These are phyloP conservation scores for Stentor coeruleus DNA, from an alignment of 73 alveolate genomes.

Conservation along the genomic window DNA sequence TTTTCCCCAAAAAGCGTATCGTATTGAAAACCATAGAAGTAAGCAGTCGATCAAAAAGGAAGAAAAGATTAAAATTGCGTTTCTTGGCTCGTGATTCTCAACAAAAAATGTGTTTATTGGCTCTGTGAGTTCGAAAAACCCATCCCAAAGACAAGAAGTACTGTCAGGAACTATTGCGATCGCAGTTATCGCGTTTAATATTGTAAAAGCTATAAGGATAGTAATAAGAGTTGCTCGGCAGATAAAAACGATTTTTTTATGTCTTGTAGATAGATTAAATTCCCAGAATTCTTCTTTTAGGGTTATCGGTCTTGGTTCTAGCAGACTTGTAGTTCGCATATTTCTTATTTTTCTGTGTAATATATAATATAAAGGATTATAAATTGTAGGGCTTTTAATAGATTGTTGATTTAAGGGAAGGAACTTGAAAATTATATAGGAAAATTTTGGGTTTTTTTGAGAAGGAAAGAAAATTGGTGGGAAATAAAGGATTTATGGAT, in stretches of 20 bases:
- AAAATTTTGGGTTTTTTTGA: too few species aligned
- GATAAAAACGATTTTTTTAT: constrained; percentile 3
- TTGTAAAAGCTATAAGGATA: not conserved
- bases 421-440: too few species aligned
- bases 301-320: too few species aligned
- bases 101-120: not conserved
- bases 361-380: too few species aligned
- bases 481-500: too few species aligned
- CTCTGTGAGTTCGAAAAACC: not conserved
- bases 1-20: constrained; percentile 9
- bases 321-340: too few species aligned
- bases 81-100: not conserved
- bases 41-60: not conserved
- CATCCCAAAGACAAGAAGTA: constrained; percentile 15
- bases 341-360: too few species aligned
- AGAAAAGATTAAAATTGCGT: not conserved
- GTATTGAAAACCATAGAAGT: not conserved
- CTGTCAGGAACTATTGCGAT: not conserved
- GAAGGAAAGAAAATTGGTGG: too few species aligned
- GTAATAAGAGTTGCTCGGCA: not conserved
- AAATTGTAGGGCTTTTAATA: too few species aligned
- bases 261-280: not conserved
- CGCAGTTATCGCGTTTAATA: not conserved
- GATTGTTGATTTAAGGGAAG: too few species aligned
- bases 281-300: too few species aligned